Percentiles rank a stretch among this genome's conserved stretches.
Conservation (phyloP, 2,329 filamentous ascomycete genomes). For the Fusarium decemcellulare region DNA sequence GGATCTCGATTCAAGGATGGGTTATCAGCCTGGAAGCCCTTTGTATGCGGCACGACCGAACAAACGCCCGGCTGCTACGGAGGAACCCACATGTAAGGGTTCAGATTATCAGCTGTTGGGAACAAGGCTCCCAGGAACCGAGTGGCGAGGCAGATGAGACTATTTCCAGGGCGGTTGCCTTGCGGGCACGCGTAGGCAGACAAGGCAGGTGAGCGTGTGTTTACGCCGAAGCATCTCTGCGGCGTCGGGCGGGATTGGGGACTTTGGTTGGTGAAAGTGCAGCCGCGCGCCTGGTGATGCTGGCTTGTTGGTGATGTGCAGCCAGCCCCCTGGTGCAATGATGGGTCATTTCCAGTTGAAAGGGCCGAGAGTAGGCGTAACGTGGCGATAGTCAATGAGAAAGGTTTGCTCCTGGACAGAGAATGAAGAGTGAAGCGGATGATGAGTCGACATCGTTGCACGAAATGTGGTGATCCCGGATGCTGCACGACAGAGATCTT, state of each 20-base stretch:
- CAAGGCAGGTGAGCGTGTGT: slow-evolving; percentile 24
- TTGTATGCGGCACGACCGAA: slow-evolving; percentile 18
- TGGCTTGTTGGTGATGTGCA: neutral
- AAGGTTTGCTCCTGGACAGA: too few relatives aligned
- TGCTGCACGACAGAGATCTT: neutral
- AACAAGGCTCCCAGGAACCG: slow-evolving; percentile 21
- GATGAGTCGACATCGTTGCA: slow-evolving; percentile 1
- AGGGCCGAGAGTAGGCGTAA: neutral
- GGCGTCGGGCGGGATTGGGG: slow-evolving; percentile 8
- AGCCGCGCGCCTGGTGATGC: slow-evolving; percentile 13
- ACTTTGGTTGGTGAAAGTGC: slow-evolving; percentile 7
- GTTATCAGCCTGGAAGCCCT: slow-evolving; percentile 2
- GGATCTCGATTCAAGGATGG: slow-evolving; percentile 7
- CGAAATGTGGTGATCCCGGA: neutral
- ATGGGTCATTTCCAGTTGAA: slow-evolving; percentile 2
- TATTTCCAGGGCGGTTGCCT: neutral
- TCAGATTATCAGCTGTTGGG: neutral
- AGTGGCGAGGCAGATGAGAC: slow-evolving; percentile 23
- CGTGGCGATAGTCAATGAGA: neutral
- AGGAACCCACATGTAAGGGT: slow-evolving; percentile 22
- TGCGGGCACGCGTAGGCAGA: slow-evolving; percentile 16
- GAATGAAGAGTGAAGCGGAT: neutral
- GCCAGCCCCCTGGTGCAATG: neutral
- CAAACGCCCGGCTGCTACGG: slow-evolving; percentile 33
- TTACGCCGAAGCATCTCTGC: slow-evolving; percentile 6